phyloP scores from a whole-genome alignment of 257 asterid genomes.

The Linaria vulgaris region DNA sequence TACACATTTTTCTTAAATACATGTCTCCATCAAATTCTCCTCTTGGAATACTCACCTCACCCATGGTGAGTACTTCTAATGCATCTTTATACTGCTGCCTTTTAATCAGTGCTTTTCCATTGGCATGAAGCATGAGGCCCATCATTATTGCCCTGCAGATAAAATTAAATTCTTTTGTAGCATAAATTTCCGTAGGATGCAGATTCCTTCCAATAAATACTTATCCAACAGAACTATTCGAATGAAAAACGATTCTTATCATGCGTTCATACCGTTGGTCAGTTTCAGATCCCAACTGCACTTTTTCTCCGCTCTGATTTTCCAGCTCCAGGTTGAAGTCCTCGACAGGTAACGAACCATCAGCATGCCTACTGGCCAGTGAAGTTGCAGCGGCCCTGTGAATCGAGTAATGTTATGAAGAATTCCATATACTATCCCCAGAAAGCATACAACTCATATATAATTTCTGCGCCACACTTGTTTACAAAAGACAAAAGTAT shows the following conservation, averaged over 20 bases:
- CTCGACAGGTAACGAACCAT: conserved; percentile 86
- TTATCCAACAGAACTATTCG: conserved; percentile 11
- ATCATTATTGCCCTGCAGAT: conserved; percentile 82
- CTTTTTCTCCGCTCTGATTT: conserved; percentile 87
- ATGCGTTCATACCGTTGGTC: conserved; percentile 62
- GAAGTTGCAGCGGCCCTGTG: conserved; percentile 77
- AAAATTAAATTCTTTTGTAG: not conserved
- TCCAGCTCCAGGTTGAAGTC: conserved; percentile 91
- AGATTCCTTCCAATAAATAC: conserved; percentile 14
- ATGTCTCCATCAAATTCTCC: not conserved
- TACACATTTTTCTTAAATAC: not conserved
- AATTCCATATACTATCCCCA: too few species aligned
- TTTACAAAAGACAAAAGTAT: too few species aligned
- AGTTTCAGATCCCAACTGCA: conserved; percentile 86
- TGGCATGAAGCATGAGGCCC: conserved; percentile 97
- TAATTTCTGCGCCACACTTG: too few species aligned
- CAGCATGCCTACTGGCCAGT: conserved; percentile 75
- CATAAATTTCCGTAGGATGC: conserved; percentile 10
- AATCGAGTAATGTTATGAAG: conserved; percentile 22
- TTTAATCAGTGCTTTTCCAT: conserved; percentile 69
- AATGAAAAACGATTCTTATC: not conserved
- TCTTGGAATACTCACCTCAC: conserved; percentile 58
- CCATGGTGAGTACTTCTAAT: conserved; percentile 88
- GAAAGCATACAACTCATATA: too few species aligned
- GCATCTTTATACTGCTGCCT: conserved; percentile 71